Base-by-base conservation (phyloP, 2,329 filamentous ascomycete genomes). In the Phialocephala sp. region DNA sequence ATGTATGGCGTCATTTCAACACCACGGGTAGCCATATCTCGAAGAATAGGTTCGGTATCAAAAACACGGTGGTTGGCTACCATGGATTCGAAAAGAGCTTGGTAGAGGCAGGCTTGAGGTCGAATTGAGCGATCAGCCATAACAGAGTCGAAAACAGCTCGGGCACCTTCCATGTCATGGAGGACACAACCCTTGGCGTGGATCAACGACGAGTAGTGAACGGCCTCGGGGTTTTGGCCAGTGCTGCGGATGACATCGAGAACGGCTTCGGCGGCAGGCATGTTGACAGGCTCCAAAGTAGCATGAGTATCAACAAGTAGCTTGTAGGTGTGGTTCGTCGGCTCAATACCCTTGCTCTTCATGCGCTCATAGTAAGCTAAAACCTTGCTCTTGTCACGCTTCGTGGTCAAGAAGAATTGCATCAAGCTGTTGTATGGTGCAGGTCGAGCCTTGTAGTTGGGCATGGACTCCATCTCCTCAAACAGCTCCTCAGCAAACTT, bases 401-500 rank as follows among this genome's bases (percentile, higher is more conserved):
- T 98, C 63, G 94, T 98, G 64, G 92, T 97, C 72, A 98, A 84
- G 87, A 98, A 99, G 82, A 97, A 98, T 78, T 99, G 95, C 88
- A 99, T 99, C 89, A 99, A 91, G 80, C 93, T 97, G 84, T 99
- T 97, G 85, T 99, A 99, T 0, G 95, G 95, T 27, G 95, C 95
- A 32, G 95, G 94, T 11, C 95, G 91, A 47, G 95, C 93, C 84
- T 97, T 98, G 87, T 99, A 99, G 83, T 99, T 99, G 64, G 93
- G 91, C 90, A 97, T 97, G 56, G 90, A 88, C 82, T 99, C 95
- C 95, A 99, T 99, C 82, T 99, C 95, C 76, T 98, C 93, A 76
- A 99, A 99, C 73, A 98, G 88, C 79, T 98, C 93, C 76, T 97
- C 95, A 35, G 95, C 95, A 77, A 97, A 97, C 76, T 94, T 96